Evolutionary conservation across 768 basidiomycete genomes (phyloP), one percentile per base, ranked within the genome.

Genomic region (Paxillus involutus): DNA sequence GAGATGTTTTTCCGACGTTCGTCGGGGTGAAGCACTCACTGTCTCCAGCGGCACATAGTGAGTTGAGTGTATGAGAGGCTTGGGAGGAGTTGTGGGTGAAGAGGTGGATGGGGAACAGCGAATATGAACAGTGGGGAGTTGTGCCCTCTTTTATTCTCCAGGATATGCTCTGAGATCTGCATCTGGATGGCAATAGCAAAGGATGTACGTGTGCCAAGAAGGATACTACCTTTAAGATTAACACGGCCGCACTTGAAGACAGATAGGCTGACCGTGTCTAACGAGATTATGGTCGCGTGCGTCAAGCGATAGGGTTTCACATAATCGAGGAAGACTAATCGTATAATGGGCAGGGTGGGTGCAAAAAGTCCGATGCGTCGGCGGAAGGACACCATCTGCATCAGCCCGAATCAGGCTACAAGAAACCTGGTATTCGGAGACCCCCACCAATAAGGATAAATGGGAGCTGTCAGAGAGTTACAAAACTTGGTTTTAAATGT

Each of bases 41-140:
- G 80, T 71, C 82, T 79, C 63, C 70, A 75, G 62, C 72, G 73
- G 68, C 82, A 84, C 82, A 84, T 83, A 14, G 33, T 68, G 47
- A 36, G 11, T 54, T 32, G 12, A 12, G 43, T 26, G 48, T 43
- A 53, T 43, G 39, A 13, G 44, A 42, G 43, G 51, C 41, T n/a
- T 39, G 32, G 44, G 2, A 49, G 33, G 39, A 44, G 35, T 35
- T 44, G 57, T 21, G 47, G 43, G n/a, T 35, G 55, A 26, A 53
- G 47, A n/a, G 52, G 45, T 52, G 51, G 50, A 52, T 39, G 45
- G 29, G 41, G 50, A 51, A 32, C 32, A 44, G 48, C 43, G 50
- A 47, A 44, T 47, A 36, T 56, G 63, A 44, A 53, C 47, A 30
- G 46, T 50, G 51, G 48, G 59, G 44, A 30, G 24, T 52, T 58